Conservation (phyloP, 352 stramenopile genomes). For the Pythium sukuiense region DNA sequence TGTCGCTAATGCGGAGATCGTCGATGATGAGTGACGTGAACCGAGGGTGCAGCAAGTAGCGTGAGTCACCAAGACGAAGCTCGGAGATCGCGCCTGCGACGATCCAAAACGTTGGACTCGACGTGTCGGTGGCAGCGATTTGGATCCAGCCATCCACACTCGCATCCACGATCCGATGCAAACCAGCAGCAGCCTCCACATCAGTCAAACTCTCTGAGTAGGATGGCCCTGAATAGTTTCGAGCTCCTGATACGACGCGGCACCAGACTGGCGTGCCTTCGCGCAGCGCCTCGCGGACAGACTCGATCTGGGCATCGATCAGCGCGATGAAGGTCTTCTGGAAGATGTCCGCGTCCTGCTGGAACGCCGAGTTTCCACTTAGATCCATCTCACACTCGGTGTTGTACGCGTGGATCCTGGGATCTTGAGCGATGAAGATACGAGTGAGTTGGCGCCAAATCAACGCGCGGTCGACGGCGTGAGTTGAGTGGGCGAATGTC, state of each 20-base stretch:
- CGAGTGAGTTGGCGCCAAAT: slow-evolving; percentile 4
- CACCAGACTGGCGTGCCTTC: neutral
- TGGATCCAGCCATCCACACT: neutral
- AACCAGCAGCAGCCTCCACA: neutral
- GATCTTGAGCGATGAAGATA: neutral
- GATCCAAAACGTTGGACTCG: neutral
- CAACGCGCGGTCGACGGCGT: slow-evolving; percentile 1
- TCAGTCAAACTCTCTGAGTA: neutral
- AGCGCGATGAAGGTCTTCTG: neutral
- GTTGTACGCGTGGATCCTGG: neutral
- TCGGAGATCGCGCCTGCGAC: neutral
- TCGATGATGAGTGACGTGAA: neutral
- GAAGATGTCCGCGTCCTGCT: neutral
- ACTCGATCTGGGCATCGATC: neutral
- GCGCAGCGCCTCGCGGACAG: neutral
- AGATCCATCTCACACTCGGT: neutral
- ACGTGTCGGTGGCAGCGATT: neutral
- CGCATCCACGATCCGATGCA: neutral
- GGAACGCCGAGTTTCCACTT: neutral
- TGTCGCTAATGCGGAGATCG: slow-evolving; percentile 1
- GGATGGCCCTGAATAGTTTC: neutral
- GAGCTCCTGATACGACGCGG: neutral
- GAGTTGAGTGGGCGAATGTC: slow-evolving; percentile 6
- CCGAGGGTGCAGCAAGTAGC: neutral
- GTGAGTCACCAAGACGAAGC: neutral